Conservation (phyloP, 495 filamentous ascomycete genomes). For the Hypoxylon lenormandii region DNA sequence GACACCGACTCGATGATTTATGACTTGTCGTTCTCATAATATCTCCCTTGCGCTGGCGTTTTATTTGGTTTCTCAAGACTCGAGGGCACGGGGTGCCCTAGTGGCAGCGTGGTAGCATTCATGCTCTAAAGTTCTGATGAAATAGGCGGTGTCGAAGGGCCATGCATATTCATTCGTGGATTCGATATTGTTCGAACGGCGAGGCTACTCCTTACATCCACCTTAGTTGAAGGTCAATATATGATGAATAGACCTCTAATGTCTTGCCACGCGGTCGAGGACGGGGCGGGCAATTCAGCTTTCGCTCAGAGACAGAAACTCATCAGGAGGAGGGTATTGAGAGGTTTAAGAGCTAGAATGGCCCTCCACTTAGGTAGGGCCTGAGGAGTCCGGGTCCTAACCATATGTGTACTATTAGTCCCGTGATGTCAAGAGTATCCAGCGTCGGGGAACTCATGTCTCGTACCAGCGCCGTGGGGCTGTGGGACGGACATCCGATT, state of each 20-base stretch:
- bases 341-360: conserved; percentile 6
- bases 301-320: conserved; percentile 1
- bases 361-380: conserved; percentile 26
- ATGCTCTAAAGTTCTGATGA: neutral
- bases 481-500: conserved; percentile 38
- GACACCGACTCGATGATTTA: neutral
- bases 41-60: neutral
- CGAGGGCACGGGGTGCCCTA: neutral
- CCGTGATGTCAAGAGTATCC: conserved; percentile 42
- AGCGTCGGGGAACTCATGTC: conserved; percentile 31
- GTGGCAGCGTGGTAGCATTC: neutral
- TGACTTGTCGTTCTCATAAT: conserved; percentile 15
- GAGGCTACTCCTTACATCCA: conserved; percentile 2
- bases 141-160: neutral
- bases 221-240: neutral
- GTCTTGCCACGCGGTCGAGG: conserved; percentile 37
- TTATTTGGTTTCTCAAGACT: conserved; percentile 8
- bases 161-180: conserved; percentile 2
- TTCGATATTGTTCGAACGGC: conserved; percentile 7
- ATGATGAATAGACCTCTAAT: conserved; percentile 29
- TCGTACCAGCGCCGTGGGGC: conserved; percentile 31
- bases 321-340: neutral
- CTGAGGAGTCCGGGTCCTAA: conserved; percentile 8
- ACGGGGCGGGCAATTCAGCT: conserved; percentile 23
- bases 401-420: conserved; percentile 8